phyloP scores from a whole-genome alignment of 257 asterid species.

The Gynochthodes officinalis region DNA sequence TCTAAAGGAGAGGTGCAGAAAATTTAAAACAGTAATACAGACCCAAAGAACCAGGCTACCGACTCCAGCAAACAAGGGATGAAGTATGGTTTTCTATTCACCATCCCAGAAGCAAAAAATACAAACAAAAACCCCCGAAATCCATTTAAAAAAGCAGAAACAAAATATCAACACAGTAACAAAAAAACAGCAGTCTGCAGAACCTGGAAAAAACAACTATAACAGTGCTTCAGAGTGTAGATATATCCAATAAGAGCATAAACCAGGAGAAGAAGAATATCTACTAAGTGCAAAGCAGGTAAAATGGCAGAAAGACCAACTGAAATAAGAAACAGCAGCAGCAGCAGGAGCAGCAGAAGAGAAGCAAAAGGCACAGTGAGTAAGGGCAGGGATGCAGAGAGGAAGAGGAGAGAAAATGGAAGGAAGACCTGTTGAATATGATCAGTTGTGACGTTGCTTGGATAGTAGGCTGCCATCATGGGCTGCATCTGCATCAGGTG shows the following conservation, averaged over 20 bases:
- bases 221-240: background rate
- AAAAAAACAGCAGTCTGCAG: background rate
- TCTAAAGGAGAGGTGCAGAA: background rate
- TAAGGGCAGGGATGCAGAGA: background rate
- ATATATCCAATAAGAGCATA: slow-evolving; percentile 16
- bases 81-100: background rate
- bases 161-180: background rate
- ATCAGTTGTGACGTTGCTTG: slow-evolving; percentile 95
- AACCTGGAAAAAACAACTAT: background rate
- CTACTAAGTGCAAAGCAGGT: slow-evolving; percentile 20
- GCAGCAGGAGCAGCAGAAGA: slow-evolving; percentile 9
- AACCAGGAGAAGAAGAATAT: slow-evolving; percentile 10
- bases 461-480: slow-evolving; percentile 98
- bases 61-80: background rate
- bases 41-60: background rate
- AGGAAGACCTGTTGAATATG: slow-evolving; percentile 85
- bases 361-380: slow-evolving; percentile 3
- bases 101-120: background rate
- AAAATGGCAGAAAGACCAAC: slow-evolving; percentile 18
- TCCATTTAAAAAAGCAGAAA: background rate
- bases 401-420: background rate
- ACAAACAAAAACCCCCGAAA: background rate
- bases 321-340: slow-evolving; percentile 3
- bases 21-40: background rate
- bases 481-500: slow-evolving; percentile 99